Evolutionary conservation across 2,329 filamentous ascomycete genomes (phyloP), one percentile per base, ranked within the genome.

Genomic region (Cercospora nicotianae): DNA sequence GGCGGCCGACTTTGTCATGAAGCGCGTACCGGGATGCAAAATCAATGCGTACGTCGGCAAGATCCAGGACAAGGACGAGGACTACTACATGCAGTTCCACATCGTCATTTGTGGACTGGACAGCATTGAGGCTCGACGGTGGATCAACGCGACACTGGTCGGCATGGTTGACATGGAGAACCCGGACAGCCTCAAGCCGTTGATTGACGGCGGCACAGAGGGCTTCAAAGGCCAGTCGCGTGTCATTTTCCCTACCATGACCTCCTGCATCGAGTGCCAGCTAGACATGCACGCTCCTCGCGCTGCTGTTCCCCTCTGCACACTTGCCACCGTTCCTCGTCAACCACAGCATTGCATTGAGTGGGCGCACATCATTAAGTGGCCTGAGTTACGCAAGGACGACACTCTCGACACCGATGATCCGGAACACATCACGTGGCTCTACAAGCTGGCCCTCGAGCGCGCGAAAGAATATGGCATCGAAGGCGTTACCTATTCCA

Each of bases 261-360:
- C 94, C 18, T 96, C 93, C 23, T 99, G 95, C 79, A 96, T 99
- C 76, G 95, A 99, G 83, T 99, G 95, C 77, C 95, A 99, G 77
- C 88, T 99, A 30, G 95, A 98, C 78, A 97, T 99, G 91, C 94
- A 98, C 79, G 94, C 95, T 0, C 96, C 95, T n/a, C 88, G 94
- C 63, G 92, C 93, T n/a, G 93, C 95, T 13, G 94, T 99, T 0
- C 95, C 95, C 0, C 90, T 99, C 30, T 99, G 95, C 80, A 99
- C 95, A 3, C 89, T 99, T 67, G 95, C 95, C 16, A 96, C 93
- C 18, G 98, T 99, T 73, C 95, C 95, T 9, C 91, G 95, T 13
- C 95, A 99, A 78, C 95, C 95, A 0, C 94, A 98, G 79, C 95
- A 99, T 81, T 99, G 95, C 79, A 92, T 99, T 76, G 95, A 99